Base-by-base conservation (phyloP, 306 rosid species). In the Prinsepia uniflora region DNA sequence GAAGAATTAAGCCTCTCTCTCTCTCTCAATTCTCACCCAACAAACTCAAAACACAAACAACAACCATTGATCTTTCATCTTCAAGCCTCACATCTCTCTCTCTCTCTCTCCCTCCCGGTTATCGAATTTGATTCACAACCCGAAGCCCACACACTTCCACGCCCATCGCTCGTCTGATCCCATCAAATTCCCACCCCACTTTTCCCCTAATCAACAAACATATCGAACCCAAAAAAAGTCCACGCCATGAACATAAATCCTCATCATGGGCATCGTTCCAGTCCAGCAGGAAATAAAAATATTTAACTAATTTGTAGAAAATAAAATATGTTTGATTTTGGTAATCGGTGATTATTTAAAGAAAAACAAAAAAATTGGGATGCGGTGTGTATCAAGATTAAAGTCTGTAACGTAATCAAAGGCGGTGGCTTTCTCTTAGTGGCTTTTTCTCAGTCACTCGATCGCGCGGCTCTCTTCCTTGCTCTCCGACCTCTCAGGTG, bases 121-220 rank as follows among this genome's bases (percentile, higher is more conserved):
- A 63, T 75, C 84, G 84, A 90, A 88, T 88, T 88, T 88, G 87
- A 72, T 76, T 84, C 69, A 62, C 72, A 72, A 80, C 30, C 80
- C 82, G 65, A 78, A 56, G 70, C 75, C 76, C 77, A 53, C 61
- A 34, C 45, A 67, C 73, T 65, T 61, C 74, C 74, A 46, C 65
- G 18, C 42, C 57, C 46, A 39, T 41, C 12, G 54, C 68, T 70
- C 44, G 75, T 79, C 78, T 72, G 81, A 81, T 84, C 78, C 75
- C 73, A 18, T 62, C 45, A 54, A 50, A 70, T 72, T 71, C 62
- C 70, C 59, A 41, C 61, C 71, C 8, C 71, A 0, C 19, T 57
- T 44, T 50, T 67, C 62, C 68, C 49, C 9, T 6, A 59, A 39
- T 45, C 65, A 61, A 36, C 45, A 39, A 22, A 47, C 72, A 56